A percentile compares a stretch with the other conserved stretches of the same genome.
Evolutionary conservation across 148 eudicot species (phyloP).

Genomic region (Bassia scoparia): DNA sequence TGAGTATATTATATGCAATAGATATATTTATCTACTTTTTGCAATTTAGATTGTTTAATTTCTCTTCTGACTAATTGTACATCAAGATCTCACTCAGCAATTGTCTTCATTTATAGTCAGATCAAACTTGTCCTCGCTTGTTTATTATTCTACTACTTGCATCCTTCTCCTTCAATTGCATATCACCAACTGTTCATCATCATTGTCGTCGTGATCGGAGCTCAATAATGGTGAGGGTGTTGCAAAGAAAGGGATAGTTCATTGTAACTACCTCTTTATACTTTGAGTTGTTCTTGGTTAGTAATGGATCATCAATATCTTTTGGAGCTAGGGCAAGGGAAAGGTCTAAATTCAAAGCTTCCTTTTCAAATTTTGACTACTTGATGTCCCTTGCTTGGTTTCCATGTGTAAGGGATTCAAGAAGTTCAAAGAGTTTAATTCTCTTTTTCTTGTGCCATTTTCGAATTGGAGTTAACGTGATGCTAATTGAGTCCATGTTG

Average conservation of each 20-base stretch:
- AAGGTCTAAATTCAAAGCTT: conserved; percentile 43
- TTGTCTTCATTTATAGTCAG: conserved; percentile 71
- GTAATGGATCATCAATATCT: conserved; percentile 1
- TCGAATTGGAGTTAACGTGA: conserved; percentile 17
- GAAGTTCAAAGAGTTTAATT: conserved; percentile 13
- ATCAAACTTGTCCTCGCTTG: conserved; percentile 44
- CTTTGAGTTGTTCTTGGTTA: conserved; percentile 16
- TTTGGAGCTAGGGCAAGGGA: conserved; percentile 38
- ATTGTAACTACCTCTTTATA: conserved; percentile 12
- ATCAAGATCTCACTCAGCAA: conserved; percentile 56
- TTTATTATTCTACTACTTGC: conserved; percentile 18
- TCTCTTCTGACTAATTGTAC: conserved; percentile 30
- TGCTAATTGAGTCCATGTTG: conserved; percentile 14
- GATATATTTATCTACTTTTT: conserved; percentile 28
- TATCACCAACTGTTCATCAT: conserved; percentile 14
- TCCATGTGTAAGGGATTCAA: conserved; percentile 9
- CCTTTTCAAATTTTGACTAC: conserved; percentile 30
- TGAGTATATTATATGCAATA: conserved; percentile 28
- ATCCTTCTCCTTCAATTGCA: conserved; percentile 17
- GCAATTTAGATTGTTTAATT: conserved; percentile 12
- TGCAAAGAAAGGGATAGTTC: conserved; percentile 32
- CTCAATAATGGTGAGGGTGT: conserved; percentile 19
- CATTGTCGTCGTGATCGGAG: background rate
- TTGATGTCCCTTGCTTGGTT: background rate
- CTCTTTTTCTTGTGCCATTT: conserved; percentile 8